Percentiles rank a stretch among this genome's conserved stretches.
Conservation (phyloP, 1,284 basidiomycete species). For the Neonothopanus nambi region DNA sequence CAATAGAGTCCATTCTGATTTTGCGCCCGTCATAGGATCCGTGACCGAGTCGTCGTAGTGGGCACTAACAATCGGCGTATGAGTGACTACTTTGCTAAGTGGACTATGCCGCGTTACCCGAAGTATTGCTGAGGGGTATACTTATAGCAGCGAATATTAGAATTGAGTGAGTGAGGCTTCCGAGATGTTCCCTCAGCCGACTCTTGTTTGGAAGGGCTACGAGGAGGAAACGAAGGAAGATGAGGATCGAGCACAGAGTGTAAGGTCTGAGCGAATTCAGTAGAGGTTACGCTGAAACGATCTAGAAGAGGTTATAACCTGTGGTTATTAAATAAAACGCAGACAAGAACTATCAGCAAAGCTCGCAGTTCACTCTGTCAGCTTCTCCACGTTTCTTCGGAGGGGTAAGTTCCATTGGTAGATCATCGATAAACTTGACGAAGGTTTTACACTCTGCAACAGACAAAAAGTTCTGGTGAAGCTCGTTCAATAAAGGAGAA, state of each 20-base stretch:
- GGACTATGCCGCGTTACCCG: constrained; percentile 37
- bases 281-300: constrained; percentile 62
- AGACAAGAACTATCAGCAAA: not conserved
- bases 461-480: constrained; percentile 52
- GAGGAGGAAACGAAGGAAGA: constrained; percentile 58
- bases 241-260: constrained; percentile 56
- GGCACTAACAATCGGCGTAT: constrained; percentile 33
- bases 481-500: too few relatives aligned
- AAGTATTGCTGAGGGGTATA: constrained; percentile 68
- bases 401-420: constrained; percentile 68
- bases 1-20: constrained; percentile 80
- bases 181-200: constrained; percentile 29
- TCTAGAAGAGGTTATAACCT: constrained; percentile 38
- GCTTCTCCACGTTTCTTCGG: constrained; percentile 79
- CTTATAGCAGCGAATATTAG: constrained; percentile 73
- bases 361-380: constrained; percentile 67
- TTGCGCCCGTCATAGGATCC: constrained; percentile 54
- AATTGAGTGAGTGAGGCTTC: constrained; percentile 58
- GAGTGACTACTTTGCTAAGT: not conserved
- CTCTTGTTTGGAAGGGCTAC: constrained; percentile 28
- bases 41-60: constrained; percentile 76
- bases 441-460: constrained; percentile 63
- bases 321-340: not conserved
- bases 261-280: constrained; percentile 59
- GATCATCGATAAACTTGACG: constrained; percentile 61